Percentiles rank a stretch among this genome's conserved stretches.
Evolutionary conservation across 1,284 basidiomycete genomes (phyloP).

Genomic region (Tranzscheliella williamsii): DNA sequence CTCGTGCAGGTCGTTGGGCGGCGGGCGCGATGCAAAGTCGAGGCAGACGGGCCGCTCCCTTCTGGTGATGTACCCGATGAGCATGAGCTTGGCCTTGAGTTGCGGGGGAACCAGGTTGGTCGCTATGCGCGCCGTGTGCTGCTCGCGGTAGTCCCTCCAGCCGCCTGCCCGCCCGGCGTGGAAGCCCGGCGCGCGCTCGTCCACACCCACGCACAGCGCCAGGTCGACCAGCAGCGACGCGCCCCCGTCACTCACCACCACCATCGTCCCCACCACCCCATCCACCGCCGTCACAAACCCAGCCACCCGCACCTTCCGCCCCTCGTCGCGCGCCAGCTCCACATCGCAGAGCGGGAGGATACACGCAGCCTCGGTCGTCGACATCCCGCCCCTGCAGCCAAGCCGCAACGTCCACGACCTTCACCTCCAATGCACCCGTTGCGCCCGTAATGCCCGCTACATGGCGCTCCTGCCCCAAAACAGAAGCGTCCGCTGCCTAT

Average conservation of each 20-base stretch:
- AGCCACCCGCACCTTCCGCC: slow-evolving; percentile 16
- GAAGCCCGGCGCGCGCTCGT: not conserved
- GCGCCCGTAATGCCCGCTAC: no score
- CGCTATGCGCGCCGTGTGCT: not conserved
- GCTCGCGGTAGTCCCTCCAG: not conserved
- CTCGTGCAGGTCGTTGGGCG: no score
- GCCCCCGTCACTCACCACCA: slow-evolving; percentile 8
- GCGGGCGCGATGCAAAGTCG: no score
- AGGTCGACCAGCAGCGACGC: slow-evolving; percentile 20
- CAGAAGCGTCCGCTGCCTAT: no score
- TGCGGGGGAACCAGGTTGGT: slow-evolving; percentile 1
- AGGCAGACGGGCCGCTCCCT: not conserved
- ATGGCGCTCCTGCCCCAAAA: no score
- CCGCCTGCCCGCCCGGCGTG: no score
- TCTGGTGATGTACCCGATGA: slow-evolving; percentile 12
- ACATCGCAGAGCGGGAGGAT: slow-evolving; percentile 28
- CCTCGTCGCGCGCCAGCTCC: slow-evolving; percentile 3
- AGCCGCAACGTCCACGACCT: no score
- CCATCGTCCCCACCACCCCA: slow-evolving; percentile 2
- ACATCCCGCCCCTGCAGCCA: no score
- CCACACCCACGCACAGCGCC: slow-evolving; percentile 6
- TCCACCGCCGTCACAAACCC: slow-evolving; percentile 15
- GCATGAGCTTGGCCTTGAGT: slow-evolving; percentile 15
- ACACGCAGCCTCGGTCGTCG: slow-evolving; percentile 2
- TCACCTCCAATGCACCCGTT: no score